Base-by-base conservation (phyloP, 2,329 filamentous ascomycete species). In the Amphichorda felina region DNA sequence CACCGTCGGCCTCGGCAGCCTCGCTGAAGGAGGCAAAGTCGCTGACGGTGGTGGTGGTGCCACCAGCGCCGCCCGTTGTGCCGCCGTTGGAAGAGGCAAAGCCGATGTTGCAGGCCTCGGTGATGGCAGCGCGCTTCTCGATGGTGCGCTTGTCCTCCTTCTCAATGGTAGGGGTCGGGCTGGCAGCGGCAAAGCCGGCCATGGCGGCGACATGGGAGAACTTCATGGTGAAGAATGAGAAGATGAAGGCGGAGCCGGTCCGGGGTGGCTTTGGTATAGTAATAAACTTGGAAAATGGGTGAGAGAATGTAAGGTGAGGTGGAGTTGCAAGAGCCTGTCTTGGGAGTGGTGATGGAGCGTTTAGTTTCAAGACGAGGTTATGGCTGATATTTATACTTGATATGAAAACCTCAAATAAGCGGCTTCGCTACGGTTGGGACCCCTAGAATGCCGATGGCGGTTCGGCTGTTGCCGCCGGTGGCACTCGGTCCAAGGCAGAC, bases 41-140 rank as follows among this genome's bases (percentile, higher is more conserved):
- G 3, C 36, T 44, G 8, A 55, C 52, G 0, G 51, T 54, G 10
- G 55, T 43, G 2, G 52, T 55, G 2, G 44, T 26, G 2, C 52
- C 52, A 6, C 43, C 47, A 2, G 43, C 51, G 26, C 52, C 52
- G 9, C 52, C 52, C 2, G 44, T 55, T 2, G 52, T 55, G 5
- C 52, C 52, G n/a, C 50, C 52, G 42, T 59, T 59, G 44, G 48
- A 41, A 4, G 47, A 47, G 29, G 53, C 56, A 41, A 53, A 60
- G 7, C 57, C 56, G 29, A 60, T 45, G 36, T 49, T 38, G 37
- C 53, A 56, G n/a, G 51, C 49, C 34, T 59, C 56, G 6, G 50
- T 55, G 44, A 57, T 49, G 42, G 52, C 42, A 35, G 56, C 54
- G 32, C 54, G 51, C 50, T 57, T 58, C 41, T 45, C 42, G 10